These are phyloP conservation scores for Pseudocercospora musae DNA, from an alignment of 2,329 filamentous ascomycete species.

Conservation along the genomic window DNA sequence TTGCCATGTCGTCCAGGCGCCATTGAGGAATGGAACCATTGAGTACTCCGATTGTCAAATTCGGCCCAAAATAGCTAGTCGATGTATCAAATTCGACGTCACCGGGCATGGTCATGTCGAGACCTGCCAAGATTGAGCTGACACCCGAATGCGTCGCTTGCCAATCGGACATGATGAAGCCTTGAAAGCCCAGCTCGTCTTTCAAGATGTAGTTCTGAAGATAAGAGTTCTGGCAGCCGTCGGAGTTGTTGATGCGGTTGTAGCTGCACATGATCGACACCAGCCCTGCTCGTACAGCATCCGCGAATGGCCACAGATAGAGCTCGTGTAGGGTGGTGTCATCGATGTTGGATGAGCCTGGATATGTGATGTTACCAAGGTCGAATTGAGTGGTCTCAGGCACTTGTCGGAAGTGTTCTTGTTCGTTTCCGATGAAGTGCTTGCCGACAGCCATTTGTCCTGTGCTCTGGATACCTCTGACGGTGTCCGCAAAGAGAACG, in stretches of 20 bases:
- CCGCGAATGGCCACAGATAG: slow-evolving; percentile 46
- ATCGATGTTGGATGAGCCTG: slow-evolving; percentile 57
- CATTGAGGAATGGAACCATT: slow-evolving; percentile 32
- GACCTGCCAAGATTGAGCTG: slow-evolving; percentile 28
- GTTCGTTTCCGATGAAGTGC: slow-evolving; percentile 72
- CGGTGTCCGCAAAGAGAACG: slow-evolving; percentile 49
- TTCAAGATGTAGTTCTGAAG: slow-evolving; percentile 66
- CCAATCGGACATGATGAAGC: slow-evolving; percentile 50
- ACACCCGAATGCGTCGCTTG: slow-evolving; percentile 32
- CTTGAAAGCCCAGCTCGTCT: slow-evolving; percentile 49
- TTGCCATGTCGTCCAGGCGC: slow-evolving; percentile 35
- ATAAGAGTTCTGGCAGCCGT: slow-evolving; percentile 67
- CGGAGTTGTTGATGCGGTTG: slow-evolving; percentile 45
- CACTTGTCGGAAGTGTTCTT: slow-evolving; percentile 66
- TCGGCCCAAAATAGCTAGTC: slow-evolving; percentile 50
- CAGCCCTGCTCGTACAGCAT: slow-evolving; percentile 49
- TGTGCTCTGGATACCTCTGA: slow-evolving; percentile 75
- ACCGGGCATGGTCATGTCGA: slow-evolving; percentile 35
- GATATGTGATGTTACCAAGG: slow-evolving; percentile 43
- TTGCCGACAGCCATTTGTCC: slow-evolving; percentile 82
- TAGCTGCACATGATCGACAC: slow-evolving; percentile 57
- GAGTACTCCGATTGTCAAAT: slow-evolving; percentile 30
- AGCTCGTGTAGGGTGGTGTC: slow-evolving; percentile 54
- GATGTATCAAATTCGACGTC: slow-evolving; percentile 24
- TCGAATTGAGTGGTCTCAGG: slow-evolving; percentile 50